Evolutionary conservation across 2,329 filamentous ascomycete genomes (phyloP).

Genomic region (Botryotinia narcissicola): DNA sequence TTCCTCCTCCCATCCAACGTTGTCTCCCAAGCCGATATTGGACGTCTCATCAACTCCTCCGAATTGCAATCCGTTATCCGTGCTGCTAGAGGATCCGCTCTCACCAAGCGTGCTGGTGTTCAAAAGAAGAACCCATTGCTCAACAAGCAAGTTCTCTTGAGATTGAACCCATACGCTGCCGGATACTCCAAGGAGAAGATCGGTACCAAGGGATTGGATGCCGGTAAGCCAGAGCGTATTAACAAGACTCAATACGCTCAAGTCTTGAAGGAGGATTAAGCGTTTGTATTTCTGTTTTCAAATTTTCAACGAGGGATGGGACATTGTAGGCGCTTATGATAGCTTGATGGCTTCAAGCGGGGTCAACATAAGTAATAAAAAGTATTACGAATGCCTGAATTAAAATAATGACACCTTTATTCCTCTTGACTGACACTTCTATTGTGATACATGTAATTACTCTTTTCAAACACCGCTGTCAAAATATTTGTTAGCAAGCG

Average conservation of each 20-base stretch:
- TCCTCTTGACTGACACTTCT: neutral
- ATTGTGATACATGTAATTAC: neutral
- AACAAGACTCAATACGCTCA: slow-evolving; percentile 39
- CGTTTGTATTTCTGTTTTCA: slow-evolving; percentile 27
- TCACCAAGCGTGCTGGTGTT: slow-evolving; percentile 84
- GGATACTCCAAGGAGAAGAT: slow-evolving; percentile 85
- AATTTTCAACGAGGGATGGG: slow-evolving; percentile 22
- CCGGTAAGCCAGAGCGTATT: slow-evolving; percentile 55
- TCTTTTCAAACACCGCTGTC: neutral
- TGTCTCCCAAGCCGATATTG: slow-evolving; percentile 90
- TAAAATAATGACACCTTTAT: slow-evolving; percentile 6
- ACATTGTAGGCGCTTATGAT: slow-evolving; percentile 22
- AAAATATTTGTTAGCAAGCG: neutral
- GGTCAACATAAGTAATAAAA: slow-evolving; percentile 18
- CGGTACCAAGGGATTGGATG: slow-evolving; percentile 65
- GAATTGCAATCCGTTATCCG: slow-evolving; percentile 96
- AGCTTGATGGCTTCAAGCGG: slow-evolving; percentile 18
- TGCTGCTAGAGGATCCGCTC: slow-evolving; percentile 82
- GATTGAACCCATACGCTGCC: slow-evolving; percentile 96
- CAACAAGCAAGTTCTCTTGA: slow-evolving; percentile 98
- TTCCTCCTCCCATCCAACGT: slow-evolving; percentile 93
- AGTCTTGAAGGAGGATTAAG: slow-evolving; percentile 52
- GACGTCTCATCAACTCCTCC: slow-evolving; percentile 98
- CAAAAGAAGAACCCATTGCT: slow-evolving; percentile 99
- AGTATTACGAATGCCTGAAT: slow-evolving; percentile 20